Percentiles rank a stretch among this genome's conserved stretches.
Conservation (phyloP, 768 basidiomycete genomes). For the Calocera cornea region DNA sequence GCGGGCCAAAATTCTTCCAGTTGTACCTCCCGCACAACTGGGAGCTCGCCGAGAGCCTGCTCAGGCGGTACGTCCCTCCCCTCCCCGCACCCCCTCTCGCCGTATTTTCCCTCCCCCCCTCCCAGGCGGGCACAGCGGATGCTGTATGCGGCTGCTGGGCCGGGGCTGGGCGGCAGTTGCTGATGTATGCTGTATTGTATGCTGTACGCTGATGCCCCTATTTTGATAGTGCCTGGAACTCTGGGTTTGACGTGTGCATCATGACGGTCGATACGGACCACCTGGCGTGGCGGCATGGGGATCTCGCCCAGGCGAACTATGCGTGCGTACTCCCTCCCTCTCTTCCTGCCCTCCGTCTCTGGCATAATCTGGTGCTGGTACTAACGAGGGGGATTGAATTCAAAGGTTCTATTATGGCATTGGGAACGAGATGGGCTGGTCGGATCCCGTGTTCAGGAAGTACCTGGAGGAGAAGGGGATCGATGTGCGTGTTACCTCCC, state of each 20-base stretch:
- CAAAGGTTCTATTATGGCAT: constrained; percentile 21
- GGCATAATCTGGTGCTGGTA: too few relatives aligned
- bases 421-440: constrained; percentile 35
- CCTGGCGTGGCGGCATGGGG: constrained; percentile 31
- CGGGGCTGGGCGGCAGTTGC: too few relatives aligned
- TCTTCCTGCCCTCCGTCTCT: neutral
- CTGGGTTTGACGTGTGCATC: constrained; percentile 36
- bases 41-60: constrained; percentile 36
- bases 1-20: constrained; percentile 41
- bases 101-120: neutral
- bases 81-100: too few relatives aligned
- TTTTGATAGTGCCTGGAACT: constrained; percentile 30
- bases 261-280: constrained; percentile 41
- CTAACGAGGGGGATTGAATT: too few relatives aligned
- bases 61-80: constrained; percentile 23
- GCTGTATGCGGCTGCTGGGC: neutral
- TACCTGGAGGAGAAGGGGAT: constrained; percentile 26
- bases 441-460: constrained; percentile 42
- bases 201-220: too few relatives aligned
- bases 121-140: neutral
- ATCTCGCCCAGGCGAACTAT: constrained; percentile 44
- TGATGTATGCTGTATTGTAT: too few relatives aligned
- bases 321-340: constrained; percentile 11
- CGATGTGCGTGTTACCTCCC: constrained; percentile 4
- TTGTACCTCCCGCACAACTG: constrained; percentile 44